A percentile compares a stretch with the other conserved stretches of the same genome.
Evolutionary conservation across 2,329 filamentous ascomycete genomes (phyloP).

Genomic region (Paraphaeosphaeria sporulosa): DNA sequence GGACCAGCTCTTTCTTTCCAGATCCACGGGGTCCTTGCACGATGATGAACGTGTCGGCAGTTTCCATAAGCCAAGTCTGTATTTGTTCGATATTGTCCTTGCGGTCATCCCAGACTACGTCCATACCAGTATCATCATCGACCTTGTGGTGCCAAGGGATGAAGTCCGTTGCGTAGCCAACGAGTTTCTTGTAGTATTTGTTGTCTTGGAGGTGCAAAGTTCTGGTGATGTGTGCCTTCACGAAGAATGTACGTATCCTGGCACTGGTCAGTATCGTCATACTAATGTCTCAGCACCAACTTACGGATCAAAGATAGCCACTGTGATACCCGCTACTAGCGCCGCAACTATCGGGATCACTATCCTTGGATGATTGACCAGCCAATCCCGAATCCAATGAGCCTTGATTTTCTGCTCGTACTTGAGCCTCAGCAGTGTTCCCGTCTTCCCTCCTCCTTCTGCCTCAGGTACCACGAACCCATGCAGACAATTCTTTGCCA

Average conservation of each 20-base stretch:
- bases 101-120: constrained; percentile 87
- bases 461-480: constrained; percentile 74
- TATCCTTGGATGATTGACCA: constrained; percentile 84
- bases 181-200: constrained; percentile 80
- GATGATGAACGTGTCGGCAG: constrained; percentile 89
- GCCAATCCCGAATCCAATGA: constrained; percentile 86
- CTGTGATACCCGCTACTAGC: constrained; percentile 80
- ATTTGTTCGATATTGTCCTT: constrained; percentile 83
- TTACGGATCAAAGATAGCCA: constrained; percentile 85
- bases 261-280: constrained; percentile 11
- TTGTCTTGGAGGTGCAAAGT: constrained; percentile 78
- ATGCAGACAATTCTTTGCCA: constrained; percentile 92
- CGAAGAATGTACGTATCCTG: constrained; percentile 85
- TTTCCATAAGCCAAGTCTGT: constrained; percentile 85
- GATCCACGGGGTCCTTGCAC: constrained; percentile 91
- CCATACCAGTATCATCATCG: constrained; percentile 72
- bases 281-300: constrained; percentile 17
- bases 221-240: constrained; percentile 84
- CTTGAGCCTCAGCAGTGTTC: constrained; percentile 80
- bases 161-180: constrained; percentile 72
- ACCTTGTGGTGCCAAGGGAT: constrained; percentile 66
- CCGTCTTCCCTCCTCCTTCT: constrained; percentile 75
- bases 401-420: constrained; percentile 82
- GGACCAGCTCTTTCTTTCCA: constrained; percentile 85
- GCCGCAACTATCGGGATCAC: constrained; percentile 85